Evolutionary conservation across 331 rosid species (phyloP), one percentile per base, ranked within the genome.

Genomic region (Prunus yedoensis): DNA sequence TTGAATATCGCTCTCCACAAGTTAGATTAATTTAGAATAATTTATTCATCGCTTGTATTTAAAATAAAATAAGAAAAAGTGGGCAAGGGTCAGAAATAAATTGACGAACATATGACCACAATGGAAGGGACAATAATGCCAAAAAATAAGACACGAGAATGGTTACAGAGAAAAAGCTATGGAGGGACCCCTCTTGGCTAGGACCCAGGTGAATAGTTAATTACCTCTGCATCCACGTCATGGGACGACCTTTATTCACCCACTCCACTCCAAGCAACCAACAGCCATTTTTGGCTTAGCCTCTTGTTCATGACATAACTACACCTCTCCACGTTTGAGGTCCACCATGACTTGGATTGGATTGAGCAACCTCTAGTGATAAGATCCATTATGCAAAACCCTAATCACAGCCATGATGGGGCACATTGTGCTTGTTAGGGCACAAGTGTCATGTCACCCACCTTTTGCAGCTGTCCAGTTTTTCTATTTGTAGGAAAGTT

Each of bases 311-410:
- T 65, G 74, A 74, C 70, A 61, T 25, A 47, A 54, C 81, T 54
- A 50, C 16, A 64, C 21, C 82, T 15, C 21, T 28, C 57, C 9
- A 16, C 21, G 8, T 58, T 49, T 18, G 52, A 66, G 88, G 84
- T 79, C 93, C 89, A 81, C 86, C 81, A 77, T 38, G 41, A 78
- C 78, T 43, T 64, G 60, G 77, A 74, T 85, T 46, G 2, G 63
- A 64, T 69, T 68, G 47, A 71, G 71, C 73, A 54, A 50, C 69
- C 67, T 73, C 56, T 49, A 20, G 64, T 38, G 70, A 71, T 77
- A 69, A 57, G 28, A 20, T 72, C 66, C 75, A 82, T 32, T 25
- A 59, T 77, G 83, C 73, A 47, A 68, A 47, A 47, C 20, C 10
- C 38, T 65, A 71, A 77, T 63, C 73, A 80, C 59, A 68, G 65